Evolutionary conservation across 768 basidiomycete genomes (phyloP), one percentile per base, ranked within the genome.

Genomic region (Suillus americanus): DNA sequence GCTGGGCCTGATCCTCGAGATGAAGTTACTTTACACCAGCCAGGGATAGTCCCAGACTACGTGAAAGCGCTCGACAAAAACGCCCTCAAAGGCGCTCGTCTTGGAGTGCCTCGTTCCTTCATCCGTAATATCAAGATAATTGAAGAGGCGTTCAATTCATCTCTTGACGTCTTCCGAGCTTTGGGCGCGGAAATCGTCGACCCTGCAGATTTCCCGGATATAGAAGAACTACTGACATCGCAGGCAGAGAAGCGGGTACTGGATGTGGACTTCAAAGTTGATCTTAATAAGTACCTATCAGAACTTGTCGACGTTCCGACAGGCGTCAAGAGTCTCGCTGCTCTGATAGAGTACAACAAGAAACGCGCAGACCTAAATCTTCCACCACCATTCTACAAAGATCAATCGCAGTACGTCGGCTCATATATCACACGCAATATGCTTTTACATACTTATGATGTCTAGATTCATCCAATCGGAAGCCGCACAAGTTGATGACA

Each of bases 341-440:
- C 87, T 50, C 68, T 89, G 40, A 89, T 90, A 54, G 71, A 72
- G 35, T 89, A 87, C 76, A 83, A 90, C 70, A 73, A 80, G 43
- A 79, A 76, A 5, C 81, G 89, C 66, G 78, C 84, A 5, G 75
- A 79, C 7, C 72, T 84, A 20, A 86, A 89, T 67, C 69, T 78
- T 8, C 70, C 76, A 10, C 38, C 75, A 46, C 76, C 78, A 3
- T 76, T 75, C 67, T 79, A 76, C 54, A 71, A 70, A 9, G 73
- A 74, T 38, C 80, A 81, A 65, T 78, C 77, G 13, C 69, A 74
- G 81, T 73, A 55, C 13, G 72, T 75, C 8, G 67, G 16, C n/a
- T 30, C 16, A 5, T 28, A 30, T 30, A 16, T 55, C 16, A 25
- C 25, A 9, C 16, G 18, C 2, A 3, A 33, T 54, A 13, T 54